phyloP scores from a whole-genome alignment of 768 basidiomycete genomes.

The Candolleomyces eurysporus region DNA sequence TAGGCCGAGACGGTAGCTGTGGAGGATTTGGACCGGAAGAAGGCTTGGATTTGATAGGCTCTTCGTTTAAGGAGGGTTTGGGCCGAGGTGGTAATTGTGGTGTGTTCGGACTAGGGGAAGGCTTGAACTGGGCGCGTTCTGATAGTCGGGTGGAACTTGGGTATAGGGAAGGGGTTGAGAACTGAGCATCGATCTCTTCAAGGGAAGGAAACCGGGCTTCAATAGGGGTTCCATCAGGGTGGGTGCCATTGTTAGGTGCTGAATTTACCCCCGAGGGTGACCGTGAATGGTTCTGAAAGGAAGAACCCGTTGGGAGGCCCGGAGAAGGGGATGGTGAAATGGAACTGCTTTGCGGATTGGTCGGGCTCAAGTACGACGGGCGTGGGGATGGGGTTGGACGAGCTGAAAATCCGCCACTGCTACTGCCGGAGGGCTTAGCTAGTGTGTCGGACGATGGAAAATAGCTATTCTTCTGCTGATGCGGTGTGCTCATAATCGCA shows the following conservation, averaged over 20 bases:
- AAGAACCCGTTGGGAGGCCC: conserved; percentile 24
- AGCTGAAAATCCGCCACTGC: conserved; percentile 13
- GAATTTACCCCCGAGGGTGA: conserved; percentile 24
- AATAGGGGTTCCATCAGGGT: conserved; percentile 41
- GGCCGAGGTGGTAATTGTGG: background rate
- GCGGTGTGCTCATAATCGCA: conserved; percentile 45
- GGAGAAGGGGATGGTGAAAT: conserved; percentile 29
- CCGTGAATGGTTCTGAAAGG: conserved; percentile 26
- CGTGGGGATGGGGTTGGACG: conserved; percentile 38
- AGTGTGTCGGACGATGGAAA: conserved; percentile 24
- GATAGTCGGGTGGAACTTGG: conserved; percentile 12
- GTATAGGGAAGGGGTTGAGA: conserved; percentile 22
- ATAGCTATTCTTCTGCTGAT: conserved; percentile 18
- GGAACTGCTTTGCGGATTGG: conserved; percentile 27
- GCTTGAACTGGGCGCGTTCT: background rate
- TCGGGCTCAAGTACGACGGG: conserved; percentile 21
- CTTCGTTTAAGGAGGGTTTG: background rate
- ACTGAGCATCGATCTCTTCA: conserved; percentile 70
- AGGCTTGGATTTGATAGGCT: background rate
- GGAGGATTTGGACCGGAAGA: conserved; percentile 1
- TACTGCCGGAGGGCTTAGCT: conserved; percentile 6
- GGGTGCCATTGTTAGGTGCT: conserved; percentile 22
- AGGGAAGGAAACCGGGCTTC: conserved; percentile 86
- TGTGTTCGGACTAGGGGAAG: background rate
- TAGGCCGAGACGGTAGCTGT: conserved; percentile 11